Evolutionary conservation across 2,329 filamentous ascomycete genomes (phyloP), one percentile per base, ranked within the genome.

Genomic region (Periconia sp.): DNA sequence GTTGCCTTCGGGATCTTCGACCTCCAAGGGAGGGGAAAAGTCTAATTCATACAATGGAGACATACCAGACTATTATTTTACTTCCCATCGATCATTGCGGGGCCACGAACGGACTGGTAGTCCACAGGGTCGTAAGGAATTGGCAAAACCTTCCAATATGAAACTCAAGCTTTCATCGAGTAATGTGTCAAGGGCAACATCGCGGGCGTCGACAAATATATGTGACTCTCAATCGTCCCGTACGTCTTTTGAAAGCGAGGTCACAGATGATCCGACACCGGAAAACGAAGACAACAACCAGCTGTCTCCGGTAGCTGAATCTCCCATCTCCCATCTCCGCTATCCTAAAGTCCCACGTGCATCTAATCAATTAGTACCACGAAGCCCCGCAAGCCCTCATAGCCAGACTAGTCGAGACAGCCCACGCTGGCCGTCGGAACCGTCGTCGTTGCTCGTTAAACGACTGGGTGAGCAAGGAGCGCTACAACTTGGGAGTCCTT

Each of bases 291-390:
- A 75, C 11, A 72, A 73, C 45, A 66, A 72, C 27, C 65, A 56
- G 19, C 68, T 79, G 6, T 76, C 74, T 10, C 75, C 77, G 5
- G 75, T 79, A 1, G 71, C 69, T 5, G 75, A 77, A 53, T 75
- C 73, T 1, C 77, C 77, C 7, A 77, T 79, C n/a, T 72, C 73
- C 18, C 67, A 67, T 0, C 66, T 80, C 13, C 65, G 72, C 33
- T 81, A 81, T 56, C 78, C 78, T 7, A 80, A 80, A 58, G 68
- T 81, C 2, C 78, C 78, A 2, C 67, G 78, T 14, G 72, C 76
- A 17, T 75, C 74, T 7, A 79, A 79, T 47, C 78, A 80, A 56
- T 62, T 74, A 2, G 74, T 80, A 1, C 75, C 78, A 1, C 68
- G 77, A 2, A 72, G 68, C 44, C 69, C 68, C n/a, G 58, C 35